phyloP scores from a whole-genome alignment of 345 rosid species.

The Euphorbia peplus region DNA sequence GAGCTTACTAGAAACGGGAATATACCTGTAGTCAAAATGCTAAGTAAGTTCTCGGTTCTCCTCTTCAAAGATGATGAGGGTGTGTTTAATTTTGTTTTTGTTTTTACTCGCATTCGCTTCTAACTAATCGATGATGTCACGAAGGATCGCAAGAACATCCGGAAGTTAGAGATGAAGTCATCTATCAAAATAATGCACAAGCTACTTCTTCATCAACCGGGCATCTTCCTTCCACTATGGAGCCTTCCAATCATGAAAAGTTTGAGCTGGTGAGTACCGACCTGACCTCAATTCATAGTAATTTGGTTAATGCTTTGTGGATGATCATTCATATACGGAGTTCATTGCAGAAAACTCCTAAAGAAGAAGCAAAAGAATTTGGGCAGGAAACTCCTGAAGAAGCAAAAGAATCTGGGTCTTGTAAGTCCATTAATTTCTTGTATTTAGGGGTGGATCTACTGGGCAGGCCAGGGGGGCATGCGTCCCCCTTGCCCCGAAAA shows the following conservation, averaged over 20 bases:
- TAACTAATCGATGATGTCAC: background rate
- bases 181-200: background rate
- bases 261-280: background rate
- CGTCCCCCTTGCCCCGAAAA: no score
- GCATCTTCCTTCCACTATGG: background rate
- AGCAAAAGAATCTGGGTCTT: background rate
- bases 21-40: conserved; percentile 4
- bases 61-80: no score
- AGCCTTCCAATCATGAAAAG: background rate
- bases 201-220: background rate
- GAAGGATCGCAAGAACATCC: background rate
- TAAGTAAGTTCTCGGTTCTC: background rate
- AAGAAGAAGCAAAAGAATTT: background rate
- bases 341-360: conserved; percentile 1
- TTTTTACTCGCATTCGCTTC: no score
- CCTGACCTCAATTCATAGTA: background rate
- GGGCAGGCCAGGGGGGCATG: no score
- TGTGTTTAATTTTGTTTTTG: background rate
- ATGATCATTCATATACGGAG: background rate
- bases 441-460: no score
- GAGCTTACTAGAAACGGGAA: conserved; percentile 8
- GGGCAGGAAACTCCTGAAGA: conserved; percentile 5
- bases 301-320: background rate
- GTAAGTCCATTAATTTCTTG: background rate
- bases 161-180: background rate